Percentiles rank a stretch among this genome's conserved stretches.
Conservation (phyloP, 768 basidiomycete species). For the Lentinula sp. region DNA sequence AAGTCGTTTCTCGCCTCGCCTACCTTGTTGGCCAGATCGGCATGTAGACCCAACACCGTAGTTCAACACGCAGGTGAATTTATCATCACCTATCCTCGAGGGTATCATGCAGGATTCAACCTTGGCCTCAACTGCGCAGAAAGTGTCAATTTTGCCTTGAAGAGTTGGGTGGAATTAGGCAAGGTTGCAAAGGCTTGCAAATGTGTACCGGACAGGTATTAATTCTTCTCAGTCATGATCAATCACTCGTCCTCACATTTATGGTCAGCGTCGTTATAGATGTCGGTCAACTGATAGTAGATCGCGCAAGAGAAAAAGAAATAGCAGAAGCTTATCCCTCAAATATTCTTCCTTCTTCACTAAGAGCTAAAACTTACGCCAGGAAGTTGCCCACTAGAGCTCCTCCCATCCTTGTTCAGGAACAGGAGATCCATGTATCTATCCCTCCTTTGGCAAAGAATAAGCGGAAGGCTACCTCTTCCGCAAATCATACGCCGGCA, state of each 20-base stretch:
- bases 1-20: conserved; percentile 95
- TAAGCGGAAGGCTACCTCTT: conserved; percentile 39
- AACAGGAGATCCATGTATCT: background rate
- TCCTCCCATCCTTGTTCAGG: background rate
- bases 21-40: conserved; percentile 67
- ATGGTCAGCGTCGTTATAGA: conserved; percentile 80
- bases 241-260: background rate
- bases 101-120: conserved; percentile 97
- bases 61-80: conserved; percentile 96
- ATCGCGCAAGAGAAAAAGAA: conserved; percentile 49
- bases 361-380: conserved; percentile 11
- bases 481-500: conserved; percentile 27
- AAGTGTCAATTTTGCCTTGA: conserved; percentile 93
- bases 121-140: conserved; percentile 95
- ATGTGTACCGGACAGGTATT: conserved; percentile 70
- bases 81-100: conserved; percentile 90
- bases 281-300: conserved; percentile 76
- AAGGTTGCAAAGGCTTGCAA: conserved; percentile 71
- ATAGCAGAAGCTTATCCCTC: background rate
- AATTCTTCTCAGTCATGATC: background rate
- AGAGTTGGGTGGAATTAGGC: conserved; percentile 90
- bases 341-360: conserved; percentile 3
- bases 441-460: conserved; percentile 6
- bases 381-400: conserved; percentile 7
- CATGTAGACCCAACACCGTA: conserved; percentile 77